phyloP scores from a whole-genome alignment of 495 filamentous ascomycete species.

The Penicillium cinerascens region DNA sequence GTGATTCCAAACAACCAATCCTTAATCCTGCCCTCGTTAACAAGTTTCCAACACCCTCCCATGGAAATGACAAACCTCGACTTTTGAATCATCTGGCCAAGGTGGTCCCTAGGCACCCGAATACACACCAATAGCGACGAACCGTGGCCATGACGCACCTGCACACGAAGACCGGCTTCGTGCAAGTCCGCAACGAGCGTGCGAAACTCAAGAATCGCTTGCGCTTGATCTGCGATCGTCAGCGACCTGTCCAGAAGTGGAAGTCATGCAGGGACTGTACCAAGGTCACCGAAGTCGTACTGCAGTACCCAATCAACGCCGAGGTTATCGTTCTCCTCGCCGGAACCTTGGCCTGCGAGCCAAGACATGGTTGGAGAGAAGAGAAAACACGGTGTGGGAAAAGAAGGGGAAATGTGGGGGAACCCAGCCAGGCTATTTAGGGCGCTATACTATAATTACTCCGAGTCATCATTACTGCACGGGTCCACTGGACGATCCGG shows the following conservation, averaged over 20 bases:
- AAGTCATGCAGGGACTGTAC: conserved; percentile 18
- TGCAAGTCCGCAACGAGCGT: conserved; percentile 70
- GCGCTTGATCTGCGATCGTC: conserved; percentile 52
- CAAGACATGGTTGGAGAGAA: conserved; percentile 22
- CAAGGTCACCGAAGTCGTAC: conserved; percentile 37
- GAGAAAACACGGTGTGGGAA: conserved; percentile 5
- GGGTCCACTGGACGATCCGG: not conserved
- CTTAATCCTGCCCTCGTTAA: conserved; percentile 58
- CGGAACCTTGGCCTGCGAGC: conserved; percentile 23
- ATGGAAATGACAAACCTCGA: conserved; percentile 45
- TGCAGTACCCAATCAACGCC: conserved; percentile 45
- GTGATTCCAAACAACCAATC: conserved; percentile 92
- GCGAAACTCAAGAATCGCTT: conserved; percentile 69
- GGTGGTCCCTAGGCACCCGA: conserved; percentile 51
- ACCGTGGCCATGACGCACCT: conserved; percentile 77
- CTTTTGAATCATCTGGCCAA: conserved; percentile 56
- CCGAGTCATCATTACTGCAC: not conserved
- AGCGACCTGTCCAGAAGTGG: not conserved
- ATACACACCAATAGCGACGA: conserved; percentile 77
- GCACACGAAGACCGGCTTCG: conserved; percentile 71
- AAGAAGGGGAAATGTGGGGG: not conserved
- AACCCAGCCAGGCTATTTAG: not conserved
- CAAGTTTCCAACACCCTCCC: not conserved
- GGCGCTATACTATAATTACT: not conserved
- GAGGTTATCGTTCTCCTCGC: conserved; percentile 34